These are phyloP conservation scores for Pseudocercospora pini-densiflorae DNA, from an alignment of 2,329 filamentous ascomycete species.

Conservation along the genomic window DNA sequence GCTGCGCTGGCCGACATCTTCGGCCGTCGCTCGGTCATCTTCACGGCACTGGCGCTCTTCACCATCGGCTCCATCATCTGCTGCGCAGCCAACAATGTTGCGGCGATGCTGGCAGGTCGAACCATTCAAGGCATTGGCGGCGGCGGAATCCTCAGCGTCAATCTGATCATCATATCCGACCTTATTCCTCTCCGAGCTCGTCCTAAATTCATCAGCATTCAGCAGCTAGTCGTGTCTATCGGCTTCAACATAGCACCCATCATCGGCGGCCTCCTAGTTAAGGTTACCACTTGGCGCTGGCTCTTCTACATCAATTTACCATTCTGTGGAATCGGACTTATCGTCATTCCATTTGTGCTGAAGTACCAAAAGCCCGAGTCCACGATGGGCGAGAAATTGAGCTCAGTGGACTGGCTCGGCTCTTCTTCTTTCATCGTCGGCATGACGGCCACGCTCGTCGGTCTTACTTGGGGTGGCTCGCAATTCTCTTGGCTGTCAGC, in stretches of 20 bases:
- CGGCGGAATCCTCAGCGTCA: constrained; percentile 50
- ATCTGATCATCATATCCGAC: constrained; percentile 50
- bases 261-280: constrained; percentile 38
- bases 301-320: constrained; percentile 47
- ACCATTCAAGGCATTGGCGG: constrained; percentile 53
- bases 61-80: constrained; percentile 53
- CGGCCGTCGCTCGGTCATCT: constrained; percentile 52
- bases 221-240: constrained; percentile 38
- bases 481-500: constrained; percentile 43
- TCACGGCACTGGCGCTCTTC: constrained; percentile 51
- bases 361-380: constrained; percentile 49
- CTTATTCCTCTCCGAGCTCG: constrained; percentile 39
- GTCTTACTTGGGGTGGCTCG: constrained; percentile 44
- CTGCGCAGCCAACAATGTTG: constrained; percentile 43
- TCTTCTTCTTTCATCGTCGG: constrained; percentile 31
- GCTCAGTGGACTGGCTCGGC: constrained; percentile 34
- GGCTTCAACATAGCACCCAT: constrained; percentile 41
- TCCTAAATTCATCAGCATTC: constrained; percentile 30
- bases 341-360: constrained; percentile 51
- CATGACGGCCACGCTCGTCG: constrained; percentile 35
- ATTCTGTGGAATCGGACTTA: constrained; percentile 40
- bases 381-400: constrained; percentile 27
- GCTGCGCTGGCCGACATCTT: constrained; percentile 53
- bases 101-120: constrained; percentile 49
- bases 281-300: constrained; percentile 38